Evolutionary conservation across 2,329 filamentous ascomycete species (phyloP).

Genomic region (Keithomyces neogunnii): DNA sequence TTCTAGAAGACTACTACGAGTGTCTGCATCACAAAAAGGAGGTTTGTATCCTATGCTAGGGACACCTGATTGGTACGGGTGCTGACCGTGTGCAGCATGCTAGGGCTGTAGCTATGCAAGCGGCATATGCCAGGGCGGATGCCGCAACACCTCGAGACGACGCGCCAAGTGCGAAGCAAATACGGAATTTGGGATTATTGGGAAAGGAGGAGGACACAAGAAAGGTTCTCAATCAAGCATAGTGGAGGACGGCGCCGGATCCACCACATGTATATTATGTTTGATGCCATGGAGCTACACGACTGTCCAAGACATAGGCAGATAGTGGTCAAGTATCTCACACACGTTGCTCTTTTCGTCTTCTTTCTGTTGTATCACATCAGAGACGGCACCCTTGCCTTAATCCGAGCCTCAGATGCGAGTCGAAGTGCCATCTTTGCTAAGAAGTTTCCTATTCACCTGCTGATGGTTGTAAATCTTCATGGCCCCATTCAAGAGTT

Average conservation of each 20-base stretch:
- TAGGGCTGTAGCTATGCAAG: constrained; percentile 69
- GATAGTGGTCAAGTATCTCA: not conserved
- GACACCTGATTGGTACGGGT: constrained; percentile 5
- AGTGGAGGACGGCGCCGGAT: not conserved
- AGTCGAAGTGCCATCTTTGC: not conserved
- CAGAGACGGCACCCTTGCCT: not conserved
- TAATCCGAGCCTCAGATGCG: too few relatives aligned
- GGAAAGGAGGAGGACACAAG: constrained; percentile 76
- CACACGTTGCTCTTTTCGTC: not conserved
- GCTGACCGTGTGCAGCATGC: constrained; percentile 50
- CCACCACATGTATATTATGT: not conserved
- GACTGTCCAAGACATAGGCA: not conserved
- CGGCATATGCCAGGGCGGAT: constrained; percentile 75
- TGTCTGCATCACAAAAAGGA: constrained; percentile 99
- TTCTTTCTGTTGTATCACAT: not conserved
- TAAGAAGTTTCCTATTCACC: too few relatives aligned
- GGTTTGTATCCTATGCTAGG: constrained; percentile 44
- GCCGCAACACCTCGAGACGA: constrained; percentile 68
- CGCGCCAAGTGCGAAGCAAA: constrained; percentile 74
- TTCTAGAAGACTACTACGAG: constrained; percentile 96
- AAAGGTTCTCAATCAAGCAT: constrained; percentile 37
- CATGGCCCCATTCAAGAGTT: too few relatives aligned
- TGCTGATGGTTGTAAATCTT: too few relatives aligned
- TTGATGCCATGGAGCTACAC: not conserved
- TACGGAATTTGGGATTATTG: constrained; percentile 77